Conservation (phyloP, 768 basidiomycete species). For the Boletus edulis region DNA sequence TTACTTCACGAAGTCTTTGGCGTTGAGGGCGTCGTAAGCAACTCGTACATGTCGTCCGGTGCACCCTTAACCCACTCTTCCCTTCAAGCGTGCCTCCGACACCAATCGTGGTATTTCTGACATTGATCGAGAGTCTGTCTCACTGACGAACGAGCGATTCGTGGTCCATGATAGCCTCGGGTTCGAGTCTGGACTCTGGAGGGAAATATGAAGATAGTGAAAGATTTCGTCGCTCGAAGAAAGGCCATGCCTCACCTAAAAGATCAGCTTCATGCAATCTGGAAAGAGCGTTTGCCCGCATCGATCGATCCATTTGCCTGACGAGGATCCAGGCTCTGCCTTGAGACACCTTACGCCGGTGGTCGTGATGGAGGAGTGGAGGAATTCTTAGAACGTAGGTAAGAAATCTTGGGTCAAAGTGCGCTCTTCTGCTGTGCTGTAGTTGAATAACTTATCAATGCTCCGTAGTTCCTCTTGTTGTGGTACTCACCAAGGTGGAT, state of each 20-base stretch:
- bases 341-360: slow-evolving; percentile 12
- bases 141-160: slow-evolving; percentile 10
- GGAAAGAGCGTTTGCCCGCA: not conserved
- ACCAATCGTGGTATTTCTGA: slow-evolving; percentile 2
- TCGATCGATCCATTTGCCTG: not conserved
- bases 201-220: slow-evolving; percentile 1
- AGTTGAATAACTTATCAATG: too few relatives aligned
- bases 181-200: slow-evolving; percentile 15
- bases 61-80: not conserved
- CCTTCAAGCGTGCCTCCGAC: slow-evolving; percentile 2
- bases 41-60: not conserved
- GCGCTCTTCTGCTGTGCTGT: too few relatives aligned
- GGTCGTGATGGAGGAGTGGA: slow-evolving; percentile 10
- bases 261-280: slow-evolving; percentile 14
- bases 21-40: slow-evolving; percentile 8
- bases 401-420: too few relatives aligned
- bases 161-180: not conserved
- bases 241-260: not conserved
- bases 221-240: slow-evolving; percentile 4
- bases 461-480: too few relatives aligned
- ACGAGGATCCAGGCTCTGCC: slow-evolving; percentile 12
- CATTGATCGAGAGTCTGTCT: slow-evolving; percentile 13
- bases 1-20: slow-evolving; percentile 13
- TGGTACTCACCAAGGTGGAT: too few relatives aligned
- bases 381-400: too few relatives aligned